Conservation (phyloP, 345 rosid species). For the Hibiscus tridactylites region DNA sequence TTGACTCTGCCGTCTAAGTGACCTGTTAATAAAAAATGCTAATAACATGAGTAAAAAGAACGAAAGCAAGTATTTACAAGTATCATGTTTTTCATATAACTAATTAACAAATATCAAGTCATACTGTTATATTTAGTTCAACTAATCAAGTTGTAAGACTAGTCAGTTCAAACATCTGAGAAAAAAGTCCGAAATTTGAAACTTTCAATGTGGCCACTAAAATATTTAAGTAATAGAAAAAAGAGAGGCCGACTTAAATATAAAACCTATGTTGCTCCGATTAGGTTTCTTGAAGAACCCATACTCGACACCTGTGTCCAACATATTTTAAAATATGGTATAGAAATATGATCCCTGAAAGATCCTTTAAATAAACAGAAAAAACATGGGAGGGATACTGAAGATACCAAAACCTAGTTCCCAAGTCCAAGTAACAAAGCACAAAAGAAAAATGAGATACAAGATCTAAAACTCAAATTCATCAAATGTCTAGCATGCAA, state of each 20-base stretch:
- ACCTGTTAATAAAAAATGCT: slow-evolving; percentile 33
- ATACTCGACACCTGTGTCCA: not conserved
- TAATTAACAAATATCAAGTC: not conserved
- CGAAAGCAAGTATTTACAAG: not conserved
- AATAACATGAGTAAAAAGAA: not conserved
- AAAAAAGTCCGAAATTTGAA: not conserved
- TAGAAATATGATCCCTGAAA: not conserved
- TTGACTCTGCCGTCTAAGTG: slow-evolving; percentile 63
- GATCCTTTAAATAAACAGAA: not conserved
- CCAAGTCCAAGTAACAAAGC: not conserved
- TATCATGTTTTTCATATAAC: not conserved
- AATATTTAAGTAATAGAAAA: not conserved
- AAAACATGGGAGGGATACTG: not conserved
- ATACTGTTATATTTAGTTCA: not conserved
- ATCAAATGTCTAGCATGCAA: not conserved
- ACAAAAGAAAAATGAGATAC: not conserved
- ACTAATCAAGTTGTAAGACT: not conserved
- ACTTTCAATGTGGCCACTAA: not conserved
- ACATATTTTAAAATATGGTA: not conserved
- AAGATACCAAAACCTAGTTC: not conserved
- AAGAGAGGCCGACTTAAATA: not conserved
- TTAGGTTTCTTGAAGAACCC: not conserved
- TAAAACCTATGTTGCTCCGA: not conserved
- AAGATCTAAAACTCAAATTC: not conserved
- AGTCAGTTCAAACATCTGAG: not conserved